Evolutionary conservation across 2,329 filamentous ascomycete species (phyloP), one percentile per base, ranked within the genome.

Genomic region (Ambrosiella xylebori): DNA sequence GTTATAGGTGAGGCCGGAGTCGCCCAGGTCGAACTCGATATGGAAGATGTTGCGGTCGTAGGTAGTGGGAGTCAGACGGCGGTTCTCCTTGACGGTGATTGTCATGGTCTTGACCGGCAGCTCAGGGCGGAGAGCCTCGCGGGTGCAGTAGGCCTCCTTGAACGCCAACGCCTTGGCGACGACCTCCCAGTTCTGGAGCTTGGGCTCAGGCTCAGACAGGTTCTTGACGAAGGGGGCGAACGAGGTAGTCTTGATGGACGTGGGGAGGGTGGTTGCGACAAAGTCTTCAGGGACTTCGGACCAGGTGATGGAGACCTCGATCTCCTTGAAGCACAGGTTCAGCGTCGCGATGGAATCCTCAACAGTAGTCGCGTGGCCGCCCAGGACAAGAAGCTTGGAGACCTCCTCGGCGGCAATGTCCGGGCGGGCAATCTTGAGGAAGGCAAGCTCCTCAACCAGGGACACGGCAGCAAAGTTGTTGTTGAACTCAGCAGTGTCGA

Each of bases 11-110:
- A 98, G 81, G 44, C 90, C 91, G 39, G 91, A 95, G 66, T 84
- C 73, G 61, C 91, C 91, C 27, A 98, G 81, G 67, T 97, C 93
- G 66, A 98, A 98, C 72, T 98, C 93, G 62, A 98, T 97, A 74
- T 98, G 93, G 84, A 98, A 98, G 71, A 98, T 97, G 77, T 98
- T 96, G 65, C 93, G 88, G 71, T 97, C 90, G 68, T 98, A 98
- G 38, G 83, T 85, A 27, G 72, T 66, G 2, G 93, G 93, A 0
- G 93, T 98, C 58, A 98, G 79, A 63, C 93, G 83, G 62, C 93
- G 87, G 74, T 95, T 96, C 75, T 97, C 93, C 75, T 94, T 88
- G 70, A 98, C 90, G 57, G 82, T 85, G 57, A 96, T 85, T 47
- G 88, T 87, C 65, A 80, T 84, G 1, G 91, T 97, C 79, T 91